phyloP scores from a whole-genome alignment of 345 rosid species.

The Hirschfeldia incana region DNA sequence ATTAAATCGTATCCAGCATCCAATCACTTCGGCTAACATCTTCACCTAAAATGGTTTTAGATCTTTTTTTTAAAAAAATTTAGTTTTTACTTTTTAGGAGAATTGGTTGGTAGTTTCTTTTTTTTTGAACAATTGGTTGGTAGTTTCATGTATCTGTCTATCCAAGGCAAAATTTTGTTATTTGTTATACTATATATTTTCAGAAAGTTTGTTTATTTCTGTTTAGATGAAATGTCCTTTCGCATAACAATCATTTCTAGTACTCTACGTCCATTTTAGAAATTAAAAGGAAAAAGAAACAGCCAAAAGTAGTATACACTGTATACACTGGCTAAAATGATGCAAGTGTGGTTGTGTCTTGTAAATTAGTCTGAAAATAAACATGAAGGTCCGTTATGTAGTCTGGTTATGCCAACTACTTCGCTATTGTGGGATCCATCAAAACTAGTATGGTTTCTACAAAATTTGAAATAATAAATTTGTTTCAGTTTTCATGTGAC shows the following conservation, averaged over 20 bases:
- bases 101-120: too few species aligned
- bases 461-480: neutral
- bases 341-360: constrained; percentile 12
- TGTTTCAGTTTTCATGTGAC: constrained; percentile 29
- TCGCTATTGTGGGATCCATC: constrained; percentile 17
- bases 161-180: neutral
- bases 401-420: constrained; percentile 26
- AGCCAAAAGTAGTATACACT: neutral
- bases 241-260: neutral
- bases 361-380: constrained; percentile 23
- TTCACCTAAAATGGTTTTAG: neutral
- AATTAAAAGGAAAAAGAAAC: neutral
- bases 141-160: neutral
- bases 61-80: too few species aligned
- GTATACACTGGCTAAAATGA: neutral
- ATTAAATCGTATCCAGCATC: neutral
- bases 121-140: neutral
- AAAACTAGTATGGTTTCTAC: neutral
- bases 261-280: neutral
- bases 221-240: neutral
- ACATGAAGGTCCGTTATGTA: constrained; percentile 34
- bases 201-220: neutral
- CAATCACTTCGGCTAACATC: neutral
- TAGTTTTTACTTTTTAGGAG: too few species aligned
- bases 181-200: neutral